Conservation (phyloP, 2,329 filamentous ascomycete genomes). For the Paecilomyces niveus region DNA sequence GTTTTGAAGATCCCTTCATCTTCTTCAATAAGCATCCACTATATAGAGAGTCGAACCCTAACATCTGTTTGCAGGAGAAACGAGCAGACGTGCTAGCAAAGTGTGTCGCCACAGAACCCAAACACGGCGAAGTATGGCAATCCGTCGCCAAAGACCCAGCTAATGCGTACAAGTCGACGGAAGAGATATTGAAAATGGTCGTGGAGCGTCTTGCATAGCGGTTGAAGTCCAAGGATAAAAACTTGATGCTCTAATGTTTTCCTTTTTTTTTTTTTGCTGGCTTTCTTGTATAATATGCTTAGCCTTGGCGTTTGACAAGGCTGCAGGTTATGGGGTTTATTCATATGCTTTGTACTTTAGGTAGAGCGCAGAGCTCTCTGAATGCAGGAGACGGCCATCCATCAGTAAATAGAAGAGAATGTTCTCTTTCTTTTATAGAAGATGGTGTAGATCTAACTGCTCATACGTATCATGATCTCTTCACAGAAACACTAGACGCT, state of each 20-base stretch:
- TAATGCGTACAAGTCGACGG: constrained; percentile 66
- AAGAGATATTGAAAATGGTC: constrained; percentile 78
- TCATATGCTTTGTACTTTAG: not conserved
- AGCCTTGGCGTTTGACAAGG: constrained; percentile 2
- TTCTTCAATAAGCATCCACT: not conserved
- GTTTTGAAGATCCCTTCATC: constrained; percentile 13
- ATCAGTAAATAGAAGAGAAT: not conserved
- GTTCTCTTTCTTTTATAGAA: not conserved
- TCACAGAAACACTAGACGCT: no score
- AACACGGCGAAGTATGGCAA: constrained; percentile 92
- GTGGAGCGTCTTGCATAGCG: constrained; percentile 39
- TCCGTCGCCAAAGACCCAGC: constrained; percentile 73
- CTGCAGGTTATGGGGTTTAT: not conserved
- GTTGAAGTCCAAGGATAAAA: not conserved
- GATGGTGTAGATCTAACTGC: not conserved
- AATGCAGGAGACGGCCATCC: not conserved
- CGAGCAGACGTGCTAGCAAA: constrained; percentile 74
- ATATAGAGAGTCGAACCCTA: constrained; percentile 8
- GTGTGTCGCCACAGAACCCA: constrained; percentile 75
- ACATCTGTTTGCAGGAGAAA: constrained; percentile 57
- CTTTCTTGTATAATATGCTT: not conserved
- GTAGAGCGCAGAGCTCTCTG: not conserved
- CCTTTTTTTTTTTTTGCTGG: not conserved
- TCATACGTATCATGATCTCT: not conserved
- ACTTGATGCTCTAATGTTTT: not conserved